Conservation (phyloP, 2,329 filamentous ascomycete genomes). For the Microdochium trichocladiopsis region DNA sequence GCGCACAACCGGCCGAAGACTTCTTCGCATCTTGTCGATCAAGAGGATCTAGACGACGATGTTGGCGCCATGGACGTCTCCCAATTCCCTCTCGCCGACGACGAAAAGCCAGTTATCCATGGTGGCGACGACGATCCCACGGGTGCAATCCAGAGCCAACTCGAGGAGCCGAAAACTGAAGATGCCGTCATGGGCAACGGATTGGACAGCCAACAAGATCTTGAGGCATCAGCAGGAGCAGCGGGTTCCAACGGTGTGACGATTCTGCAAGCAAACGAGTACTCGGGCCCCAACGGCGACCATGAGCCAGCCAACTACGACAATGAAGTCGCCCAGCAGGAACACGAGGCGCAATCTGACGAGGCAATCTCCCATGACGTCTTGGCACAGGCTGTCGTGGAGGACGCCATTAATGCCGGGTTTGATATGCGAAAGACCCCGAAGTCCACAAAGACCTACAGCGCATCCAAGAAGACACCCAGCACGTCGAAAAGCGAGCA, state of each 20-base stretch:
- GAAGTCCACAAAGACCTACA: not conserved
- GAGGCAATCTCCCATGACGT: not conserved
- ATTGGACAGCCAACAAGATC: not conserved
- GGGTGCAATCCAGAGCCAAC: not conserved
- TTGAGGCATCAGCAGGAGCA: not conserved
- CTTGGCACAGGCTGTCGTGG: not conserved
- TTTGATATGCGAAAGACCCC: not conserved
- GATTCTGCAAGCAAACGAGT: not conserved
- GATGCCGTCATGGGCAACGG: not conserved
- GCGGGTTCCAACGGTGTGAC: not conserved
- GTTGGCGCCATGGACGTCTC: conserved; percentile 2
- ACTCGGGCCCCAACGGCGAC: not conserved
- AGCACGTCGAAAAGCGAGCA: not conserved
- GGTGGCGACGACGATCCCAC: not conserved
- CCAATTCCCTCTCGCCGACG: not conserved
- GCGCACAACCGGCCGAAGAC: conserved; percentile 7
- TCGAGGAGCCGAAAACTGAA: not conserved
- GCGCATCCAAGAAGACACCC: not conserved
- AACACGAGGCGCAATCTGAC: not conserved
- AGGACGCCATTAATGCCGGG: not conserved
- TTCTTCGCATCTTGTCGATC: conserved; percentile 9
- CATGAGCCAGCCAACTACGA: not conserved
- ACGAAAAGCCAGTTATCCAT: not conserved
- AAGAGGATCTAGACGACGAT: conserved; percentile 9
- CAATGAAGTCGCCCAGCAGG: not conserved